These are phyloP conservation scores for Colletotrichum filicis DNA, from an alignment of 2,329 filamentous ascomycete genomes.

Conservation along the genomic window DNA sequence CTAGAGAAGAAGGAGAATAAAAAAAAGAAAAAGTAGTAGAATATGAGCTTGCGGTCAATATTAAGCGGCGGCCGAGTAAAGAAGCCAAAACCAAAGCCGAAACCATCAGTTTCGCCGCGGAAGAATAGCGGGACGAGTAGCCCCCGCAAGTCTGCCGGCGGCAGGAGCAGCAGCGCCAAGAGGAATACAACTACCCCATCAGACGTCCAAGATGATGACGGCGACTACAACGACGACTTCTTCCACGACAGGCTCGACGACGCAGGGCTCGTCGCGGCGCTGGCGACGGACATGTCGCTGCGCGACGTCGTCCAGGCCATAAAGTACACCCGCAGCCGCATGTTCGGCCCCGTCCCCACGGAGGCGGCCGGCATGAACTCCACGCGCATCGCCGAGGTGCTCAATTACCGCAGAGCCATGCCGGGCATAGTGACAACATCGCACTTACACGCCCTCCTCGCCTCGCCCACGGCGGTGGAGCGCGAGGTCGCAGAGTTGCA, in stretches of 20 bases:
- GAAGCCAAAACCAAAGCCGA: slow-evolving; percentile 41
- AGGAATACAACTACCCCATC: slow-evolving; percentile 23
- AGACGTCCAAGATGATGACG: not conserved
- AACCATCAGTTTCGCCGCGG: slow-evolving; percentile 38
- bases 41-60: slow-evolving; percentile 48
- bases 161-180: slow-evolving; percentile 11
- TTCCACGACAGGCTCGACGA: slow-evolving; percentile 67
- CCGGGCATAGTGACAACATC: slow-evolving; percentile 74
- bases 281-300: slow-evolving; percentile 66
- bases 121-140: slow-evolving; percentile 37
- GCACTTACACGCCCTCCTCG: slow-evolving; percentile 70
- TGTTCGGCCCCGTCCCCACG: slow-evolving; percentile 73
- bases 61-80: slow-evolving; percentile 49
- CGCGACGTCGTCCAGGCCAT: slow-evolving; percentile 74
- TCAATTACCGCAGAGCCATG: slow-evolving; percentile 68
- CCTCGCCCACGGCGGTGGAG: slow-evolving; percentile 72
- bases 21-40: slow-evolving; percentile 16
- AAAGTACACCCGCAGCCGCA: slow-evolving; percentile 67
- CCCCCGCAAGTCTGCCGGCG: not conserved
- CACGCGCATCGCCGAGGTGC: slow-evolving; percentile 69
- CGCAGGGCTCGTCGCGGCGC: slow-evolving; percentile 63
- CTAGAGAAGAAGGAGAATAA: not conserved
- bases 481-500: slow-evolving; percentile 73
- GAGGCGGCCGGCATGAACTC: slow-evolving; percentile 70
- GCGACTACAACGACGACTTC: slow-evolving; percentile 39